Base-by-base conservation (phyloP, 495 filamentous ascomycete species). In the Daldinia childiae region DNA sequence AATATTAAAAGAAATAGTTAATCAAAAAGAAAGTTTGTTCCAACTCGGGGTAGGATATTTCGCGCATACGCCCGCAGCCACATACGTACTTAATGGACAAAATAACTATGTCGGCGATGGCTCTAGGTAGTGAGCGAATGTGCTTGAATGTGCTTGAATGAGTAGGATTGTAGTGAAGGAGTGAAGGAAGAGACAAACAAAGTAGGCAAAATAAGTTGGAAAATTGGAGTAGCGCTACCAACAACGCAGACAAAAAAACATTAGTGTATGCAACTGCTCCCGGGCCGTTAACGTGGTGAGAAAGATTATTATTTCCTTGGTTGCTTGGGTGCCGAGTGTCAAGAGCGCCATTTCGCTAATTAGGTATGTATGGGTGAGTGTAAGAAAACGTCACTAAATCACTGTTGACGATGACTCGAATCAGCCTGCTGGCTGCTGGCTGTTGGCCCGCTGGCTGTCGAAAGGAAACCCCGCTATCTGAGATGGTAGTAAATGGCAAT, bases 311-410 rank as follows among this genome's bases (percentile, higher is more conserved):
- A 48, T 48, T 24, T 48, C 43, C 19, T 48, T 3, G 43, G 43
- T 48, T 12, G 9, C 17, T 48, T 21, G 43, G 17, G 19, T 5
- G 17, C 43, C 19, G 17, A 5, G 21, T 21, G 43, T 19, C 19
- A 48, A 24, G 43, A 24, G 9, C 43, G 43, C 43, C 52, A 56
- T 56, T 56, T 56, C 52, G 19, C n/a, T 29, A 56, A 56, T 56
- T 56, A 56, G 19, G n/a, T 19, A 56, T 32, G n/a, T 19, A n/a
- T 34, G 26, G 29, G 29, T 56, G 52, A 56, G 27, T 56, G 52
- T 17, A 34, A 34, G 29, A 56, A 56, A 34, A 56, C 27, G 52
- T 17, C 52, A 56, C n/a, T 34, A 56, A 56, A 30, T 19, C 19
- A 56, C 52, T 2, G 30, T 32, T 30, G 52, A 56, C 30, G 52